A percentile compares a stretch with the other conserved stretches of the same genome.
Evolutionary conservation across 2,329 filamentous ascomycete genomes (phyloP).

Genomic region (Boeremia exigua): DNA sequence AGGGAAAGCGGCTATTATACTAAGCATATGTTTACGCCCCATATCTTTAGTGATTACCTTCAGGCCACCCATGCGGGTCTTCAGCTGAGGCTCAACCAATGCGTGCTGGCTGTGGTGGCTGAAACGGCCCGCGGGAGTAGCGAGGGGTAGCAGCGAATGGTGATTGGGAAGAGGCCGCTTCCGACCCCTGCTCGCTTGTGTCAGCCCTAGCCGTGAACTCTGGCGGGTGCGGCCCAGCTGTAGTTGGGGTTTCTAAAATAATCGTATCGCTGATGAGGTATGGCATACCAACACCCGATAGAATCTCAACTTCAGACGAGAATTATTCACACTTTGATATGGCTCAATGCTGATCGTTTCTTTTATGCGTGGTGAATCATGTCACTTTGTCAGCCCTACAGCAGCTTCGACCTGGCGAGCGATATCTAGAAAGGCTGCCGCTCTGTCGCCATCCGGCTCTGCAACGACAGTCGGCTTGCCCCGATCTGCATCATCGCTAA

Average conservation of each 20-base stretch:
- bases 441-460: constrained; percentile 76
- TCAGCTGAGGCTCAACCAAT: background rate
- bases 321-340: no score
- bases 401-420: constrained; percentile 58
- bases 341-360: no score
- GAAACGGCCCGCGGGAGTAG: background rate
- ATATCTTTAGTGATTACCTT: background rate
- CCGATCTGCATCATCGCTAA: constrained; percentile 84
- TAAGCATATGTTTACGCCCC: background rate
- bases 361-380: background rate
- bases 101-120: background rate
- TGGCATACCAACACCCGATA: no score
- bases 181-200: background rate
- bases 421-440: constrained; percentile 73
- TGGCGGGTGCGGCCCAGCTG: no score
- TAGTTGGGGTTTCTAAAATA: no score
- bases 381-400: constrained; percentile 25
- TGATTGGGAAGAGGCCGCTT: background rate
- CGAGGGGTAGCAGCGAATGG: background rate
- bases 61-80: background rate
- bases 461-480: constrained; percentile 91
- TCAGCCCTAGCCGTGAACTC: background rate
- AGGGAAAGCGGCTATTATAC: no score
- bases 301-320: no score
- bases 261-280: no score